phyloP scores from a whole-genome alignment of 208 protist genomes.

The Porcisia hertigi region DNA sequence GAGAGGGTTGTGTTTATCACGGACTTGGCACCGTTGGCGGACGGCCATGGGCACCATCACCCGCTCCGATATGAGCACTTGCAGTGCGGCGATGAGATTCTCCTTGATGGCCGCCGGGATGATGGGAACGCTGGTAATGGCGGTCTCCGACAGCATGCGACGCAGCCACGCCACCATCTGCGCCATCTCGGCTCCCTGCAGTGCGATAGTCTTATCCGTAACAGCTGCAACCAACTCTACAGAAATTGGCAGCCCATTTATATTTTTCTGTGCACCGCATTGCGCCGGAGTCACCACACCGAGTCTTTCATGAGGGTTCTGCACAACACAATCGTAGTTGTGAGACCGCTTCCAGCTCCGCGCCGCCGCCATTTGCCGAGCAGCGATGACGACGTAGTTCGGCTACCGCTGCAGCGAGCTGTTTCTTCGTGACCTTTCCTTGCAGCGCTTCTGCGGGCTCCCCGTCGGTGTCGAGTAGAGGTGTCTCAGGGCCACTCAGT shows the following conservation, averaged over 20 bases:
- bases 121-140: conserved; percentile 20
- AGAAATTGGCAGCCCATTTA: not conserved
- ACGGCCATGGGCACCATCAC: conserved; percentile 30
- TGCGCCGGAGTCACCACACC: conserved; percentile 5
- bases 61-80: conserved; percentile 13
- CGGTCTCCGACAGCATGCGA: conserved; percentile 21
- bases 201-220: conserved; percentile 18
- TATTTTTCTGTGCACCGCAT: not conserved
- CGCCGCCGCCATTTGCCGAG: conserved; percentile 20
- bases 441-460: conserved; percentile 5
- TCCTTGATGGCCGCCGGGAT: conserved; percentile 16
- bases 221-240: conserved; percentile 14
- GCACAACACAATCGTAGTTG: conserved; percentile 17
- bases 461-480: not conserved
- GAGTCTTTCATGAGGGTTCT: conserved; percentile 23
- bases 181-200: conserved; percentile 32
- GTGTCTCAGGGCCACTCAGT: not conserved
- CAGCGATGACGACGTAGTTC: conserved; percentile 21
- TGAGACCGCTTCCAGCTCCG: conserved; percentile 12
- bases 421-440: conserved; percentile 6
- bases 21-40: conserved; percentile 13
- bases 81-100: conserved; percentile 27
- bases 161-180: conserved; percentile 32
- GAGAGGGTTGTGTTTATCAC: conserved; percentile 18
- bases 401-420: conserved; percentile 33